Conservation (phyloP, 2,329 filamentous ascomycete species). For the Reticulascus tulasneorum region DNA sequence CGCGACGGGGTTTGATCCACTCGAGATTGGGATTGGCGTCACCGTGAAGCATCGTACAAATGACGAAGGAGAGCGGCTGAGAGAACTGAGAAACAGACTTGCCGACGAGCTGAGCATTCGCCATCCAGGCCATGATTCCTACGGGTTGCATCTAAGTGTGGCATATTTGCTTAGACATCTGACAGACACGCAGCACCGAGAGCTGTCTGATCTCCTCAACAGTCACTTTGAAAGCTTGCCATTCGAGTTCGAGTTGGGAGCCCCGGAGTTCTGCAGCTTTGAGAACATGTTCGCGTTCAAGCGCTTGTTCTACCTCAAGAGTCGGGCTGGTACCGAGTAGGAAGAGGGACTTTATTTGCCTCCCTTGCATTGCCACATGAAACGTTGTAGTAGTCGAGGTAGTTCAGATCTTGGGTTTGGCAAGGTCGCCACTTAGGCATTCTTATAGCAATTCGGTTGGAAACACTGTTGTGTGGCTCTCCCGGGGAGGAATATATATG, state of each 20-base stretch:
- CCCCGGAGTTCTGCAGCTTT: conserved; percentile 20
- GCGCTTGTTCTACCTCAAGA: conserved; percentile 11
- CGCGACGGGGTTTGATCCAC: conserved; percentile 14
- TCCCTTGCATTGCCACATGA: too few relatives aligned
- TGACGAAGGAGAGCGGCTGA: conserved; percentile 12
- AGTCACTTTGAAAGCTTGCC: conserved; percentile 13
- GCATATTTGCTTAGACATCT: conserved; percentile 19
- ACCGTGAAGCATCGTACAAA: conserved; percentile 5
- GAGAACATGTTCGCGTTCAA: conserved; percentile 20
- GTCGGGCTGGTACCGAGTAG: too few relatives aligned
- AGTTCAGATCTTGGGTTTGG: too few relatives aligned
- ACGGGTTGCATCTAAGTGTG: conserved; percentile 20
- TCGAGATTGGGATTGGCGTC: conserved; percentile 15
- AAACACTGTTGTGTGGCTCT: too few relatives aligned
- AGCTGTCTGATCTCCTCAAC: conserved; percentile 11
- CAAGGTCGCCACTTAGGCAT: too few relatives aligned
- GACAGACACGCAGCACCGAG: conserved; percentile 9
- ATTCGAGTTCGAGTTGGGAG: conserved; percentile 16
- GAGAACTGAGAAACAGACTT: conserved; percentile 17
- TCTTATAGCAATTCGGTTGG: too few relatives aligned
- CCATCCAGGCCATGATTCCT: conserved; percentile 15
- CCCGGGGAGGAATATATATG: too few relatives aligned
- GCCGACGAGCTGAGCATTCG: conserved; percentile 14
- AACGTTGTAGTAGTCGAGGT: too few relatives aligned
- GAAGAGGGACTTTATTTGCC: too few relatives aligned